These are phyloP conservation scores for Mycena belliarum DNA, from an alignment of 768 basidiomycete genomes.

Conservation along the genomic window DNA sequence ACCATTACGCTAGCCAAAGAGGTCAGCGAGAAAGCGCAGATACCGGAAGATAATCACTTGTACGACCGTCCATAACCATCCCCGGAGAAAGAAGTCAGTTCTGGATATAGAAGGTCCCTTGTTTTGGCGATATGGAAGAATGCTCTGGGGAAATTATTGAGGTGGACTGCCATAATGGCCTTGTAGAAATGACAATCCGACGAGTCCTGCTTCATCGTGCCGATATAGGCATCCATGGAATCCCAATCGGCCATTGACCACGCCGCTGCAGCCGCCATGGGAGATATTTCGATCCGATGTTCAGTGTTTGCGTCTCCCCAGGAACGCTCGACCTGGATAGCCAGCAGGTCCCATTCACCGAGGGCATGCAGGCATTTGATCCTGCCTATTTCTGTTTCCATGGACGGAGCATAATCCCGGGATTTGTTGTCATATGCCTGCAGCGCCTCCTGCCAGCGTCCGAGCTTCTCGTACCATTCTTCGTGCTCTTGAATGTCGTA, in stretches of 20 bases:
- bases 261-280: constrained; percentile 94
- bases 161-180: constrained; percentile 93
- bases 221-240: constrained; percentile 95
- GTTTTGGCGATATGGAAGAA: constrained; percentile 88
- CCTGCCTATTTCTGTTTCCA: constrained; percentile 81
- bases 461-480: constrained; percentile 97
- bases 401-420: constrained; percentile 70
- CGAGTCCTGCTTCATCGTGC: constrained; percentile 89
- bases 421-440: constrained; percentile 80
- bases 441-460: constrained; percentile 94
- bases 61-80: constrained; percentile 98
- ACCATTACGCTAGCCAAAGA: constrained; percentile 75
- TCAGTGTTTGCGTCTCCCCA: constrained; percentile 86
- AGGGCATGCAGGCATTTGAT: constrained; percentile 97
- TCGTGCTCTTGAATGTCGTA: constrained; percentile 93
- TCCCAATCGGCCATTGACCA: constrained; percentile 99
- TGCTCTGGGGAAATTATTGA: constrained; percentile 94
- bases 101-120: constrained; percentile 87
- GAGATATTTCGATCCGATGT: constrained; percentile 87
- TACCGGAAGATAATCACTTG: constrained; percentile 56
- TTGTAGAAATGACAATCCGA: constrained; percentile 95
- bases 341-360: constrained; percentile 95
- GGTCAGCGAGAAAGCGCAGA: not conserved
- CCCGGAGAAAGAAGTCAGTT: constrained; percentile 87
- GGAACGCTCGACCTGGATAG: constrained; percentile 80